phyloP scores from a whole-genome alignment of 139 green algal species.

The Picochlorum costavermella region DNA sequence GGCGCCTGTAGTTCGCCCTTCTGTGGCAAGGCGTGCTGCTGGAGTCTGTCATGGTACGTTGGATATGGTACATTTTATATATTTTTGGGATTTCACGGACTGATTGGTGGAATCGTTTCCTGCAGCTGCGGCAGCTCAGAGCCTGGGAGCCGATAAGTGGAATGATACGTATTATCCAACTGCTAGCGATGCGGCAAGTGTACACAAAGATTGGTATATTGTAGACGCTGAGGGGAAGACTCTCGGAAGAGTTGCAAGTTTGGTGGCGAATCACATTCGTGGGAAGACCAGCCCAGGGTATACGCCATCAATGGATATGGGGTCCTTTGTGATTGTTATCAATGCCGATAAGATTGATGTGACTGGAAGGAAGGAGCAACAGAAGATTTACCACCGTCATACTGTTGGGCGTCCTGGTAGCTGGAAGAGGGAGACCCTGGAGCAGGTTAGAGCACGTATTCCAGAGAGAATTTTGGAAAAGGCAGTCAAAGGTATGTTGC shows the following conservation, averaged over 20 bases:
- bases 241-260: constrained; percentile 79
- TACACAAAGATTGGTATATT: constrained; percentile 85
- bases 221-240: constrained; percentile 91
- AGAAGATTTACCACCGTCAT: constrained; percentile 90
- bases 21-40: neutral
- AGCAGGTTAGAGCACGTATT: constrained; percentile 72
- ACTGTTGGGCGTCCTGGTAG: constrained; percentile 71
- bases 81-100: no score
- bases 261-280: constrained; percentile 82
- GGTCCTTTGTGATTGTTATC: constrained; percentile 89
- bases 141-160: constrained; percentile 54
- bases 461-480: constrained; percentile 97
- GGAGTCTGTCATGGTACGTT: constrained; percentile 3
- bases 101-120: neutral
- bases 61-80: no score
- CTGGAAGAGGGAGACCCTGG: constrained; percentile 67
- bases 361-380: constrained; percentile 74
- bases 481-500: constrained; percentile 96
- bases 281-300: constrained; percentile 85
- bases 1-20: neutral
- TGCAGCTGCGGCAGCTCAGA: constrained; percentile 7
- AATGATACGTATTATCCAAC: constrained; percentile 98
- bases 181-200: constrained; percentile 56
- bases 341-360: constrained; percentile 92
- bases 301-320: constrained; percentile 94